phyloP scores from a whole-genome alignment of 495 filamentous ascomycete species.

The Talaromyces adpressus region DNA sequence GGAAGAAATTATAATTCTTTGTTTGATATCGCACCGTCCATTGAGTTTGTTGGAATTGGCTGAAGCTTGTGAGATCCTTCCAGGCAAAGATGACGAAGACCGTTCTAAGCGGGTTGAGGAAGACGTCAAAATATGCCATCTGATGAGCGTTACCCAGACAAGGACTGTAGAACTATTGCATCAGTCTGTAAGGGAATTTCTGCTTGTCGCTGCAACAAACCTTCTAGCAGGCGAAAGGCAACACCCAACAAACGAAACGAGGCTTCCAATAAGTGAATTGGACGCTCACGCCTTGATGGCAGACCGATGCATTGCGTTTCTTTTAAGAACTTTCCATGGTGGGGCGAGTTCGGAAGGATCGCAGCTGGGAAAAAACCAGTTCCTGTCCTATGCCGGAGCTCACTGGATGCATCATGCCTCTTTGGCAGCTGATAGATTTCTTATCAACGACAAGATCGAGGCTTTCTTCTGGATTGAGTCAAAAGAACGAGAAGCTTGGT shows the following conservation, averaged over 20 bases:
- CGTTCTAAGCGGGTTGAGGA: slow-evolving; percentile 10
- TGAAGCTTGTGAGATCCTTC: slow-evolving; percentile 10
- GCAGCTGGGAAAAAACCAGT: neutral
- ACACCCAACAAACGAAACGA: neutral
- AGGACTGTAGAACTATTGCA: slow-evolving; percentile 13
- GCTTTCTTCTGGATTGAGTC: neutral
- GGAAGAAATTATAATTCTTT: neutral
- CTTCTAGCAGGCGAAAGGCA: no score
- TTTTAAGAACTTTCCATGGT: neutral
- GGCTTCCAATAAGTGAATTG: neutral
- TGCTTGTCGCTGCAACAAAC: neutral
- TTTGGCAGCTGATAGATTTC: neutral
- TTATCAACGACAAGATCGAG: neutral
- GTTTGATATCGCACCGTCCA: slow-evolving; percentile 8
- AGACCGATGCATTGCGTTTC: slow-evolving; percentile 1
- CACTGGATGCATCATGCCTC: neutral
- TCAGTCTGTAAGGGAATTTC: slow-evolving; percentile 17
- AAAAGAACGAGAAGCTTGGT: neutral
- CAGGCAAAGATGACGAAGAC: slow-evolving; percentile 9
- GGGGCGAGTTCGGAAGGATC: neutral
- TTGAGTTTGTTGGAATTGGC: slow-evolving; percentile 10
- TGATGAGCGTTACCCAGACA: slow-evolving; percentile 12
- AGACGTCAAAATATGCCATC: slow-evolving; percentile 11
- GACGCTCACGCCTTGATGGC: slow-evolving; percentile 8
- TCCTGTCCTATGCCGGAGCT: neutral